These are phyloP conservation scores for rapeseed (Brassica napus) DNA, from an alignment of 345 rosid genomes.

Conservation along the genomic window Da-Ae NC_063452.1:27693001-27693500, in stretches of 20 bases:
- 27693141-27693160: constrained; percentile 7
- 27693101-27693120: not conserved
- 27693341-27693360: not conserved
- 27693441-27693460: too few relatives aligned
- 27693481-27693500: not conserved
- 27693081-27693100: constrained; percentile 69
- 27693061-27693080: constrained; percentile 76
- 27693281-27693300: not conserved
- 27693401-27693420: too few relatives aligned
- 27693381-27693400: too few relatives aligned
- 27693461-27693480: not conserved
- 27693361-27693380: too few relatives aligned
- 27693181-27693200: constrained; percentile 83
- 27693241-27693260: constrained; percentile 81
- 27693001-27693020: constrained; percentile 95
- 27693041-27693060: constrained; percentile 83
- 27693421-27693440: too few relatives aligned
- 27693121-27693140: not conserved
- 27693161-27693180: constrained; percentile 51
- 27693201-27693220: constrained; percentile 82
- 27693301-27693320: not conserved
- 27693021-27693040: constrained; percentile 80
- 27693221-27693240: constrained; percentile 83
- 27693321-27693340: too few relatives aligned
- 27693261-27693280: constrained; percentile 71